These are phyloP conservation scores for Malbranchea cinnamomea DNA, from an alignment of 2,329 filamentous ascomycete genomes.

Conservation along the genomic window DNA sequence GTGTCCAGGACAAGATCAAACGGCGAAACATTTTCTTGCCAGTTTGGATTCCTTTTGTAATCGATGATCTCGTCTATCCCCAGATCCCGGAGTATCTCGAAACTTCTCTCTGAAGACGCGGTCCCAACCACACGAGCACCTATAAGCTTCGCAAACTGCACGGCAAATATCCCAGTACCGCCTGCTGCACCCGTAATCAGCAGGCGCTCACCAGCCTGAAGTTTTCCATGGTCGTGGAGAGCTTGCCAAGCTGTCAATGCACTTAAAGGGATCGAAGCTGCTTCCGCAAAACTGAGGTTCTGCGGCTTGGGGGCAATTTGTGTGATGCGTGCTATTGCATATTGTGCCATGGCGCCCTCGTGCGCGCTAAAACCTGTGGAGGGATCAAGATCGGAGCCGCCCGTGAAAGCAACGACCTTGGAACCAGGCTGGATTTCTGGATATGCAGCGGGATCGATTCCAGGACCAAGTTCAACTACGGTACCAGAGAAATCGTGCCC, in stretches of 20 bases:
- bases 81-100: constrained; percentile 9
- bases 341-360: neutral
- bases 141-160: constrained; percentile 24
- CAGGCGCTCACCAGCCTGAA: constrained; percentile 17
- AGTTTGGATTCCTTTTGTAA: constrained; percentile 17
- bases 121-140: constrained; percentile 21
- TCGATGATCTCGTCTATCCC: constrained; percentile 24
- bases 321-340: neutral
- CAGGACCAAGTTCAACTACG: neutral
- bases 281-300: constrained; percentile 4
- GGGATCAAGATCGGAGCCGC: too few species aligned
- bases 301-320: constrained; percentile 1
- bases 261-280: constrained; percentile 22
- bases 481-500: neutral
- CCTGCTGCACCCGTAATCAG: constrained; percentile 26
- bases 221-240: constrained; percentile 19
- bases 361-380: too few species aligned
- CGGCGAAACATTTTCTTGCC: constrained; percentile 14
- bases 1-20: constrained; percentile 27
- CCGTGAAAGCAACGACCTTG: neutral
- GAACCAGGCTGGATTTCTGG: neutral
- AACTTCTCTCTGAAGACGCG: neutral
- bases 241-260: constrained; percentile 26
- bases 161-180: constrained; percentile 24
- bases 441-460: neutral